A percentile compares a stretch with the other conserved stretches of the same genome.
These are phyloP conservation scores for Hippophae gyantsensis DNA, from an alignment of 306 rosid species.

Conservation along the genomic window DNA sequence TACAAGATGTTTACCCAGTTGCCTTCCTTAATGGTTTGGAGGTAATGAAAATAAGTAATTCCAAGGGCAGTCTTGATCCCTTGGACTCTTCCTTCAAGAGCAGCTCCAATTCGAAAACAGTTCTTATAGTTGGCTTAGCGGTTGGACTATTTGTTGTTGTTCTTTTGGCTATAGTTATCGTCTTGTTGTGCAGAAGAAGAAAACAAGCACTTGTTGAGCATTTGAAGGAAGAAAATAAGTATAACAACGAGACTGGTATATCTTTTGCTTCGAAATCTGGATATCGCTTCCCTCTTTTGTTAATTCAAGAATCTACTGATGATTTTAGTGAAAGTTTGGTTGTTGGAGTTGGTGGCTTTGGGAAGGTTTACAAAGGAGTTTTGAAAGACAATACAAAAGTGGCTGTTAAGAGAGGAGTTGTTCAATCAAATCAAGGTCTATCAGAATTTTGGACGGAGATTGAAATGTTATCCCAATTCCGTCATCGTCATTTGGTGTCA, in stretches of 20 bases:
- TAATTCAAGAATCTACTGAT: constrained; percentile 48
- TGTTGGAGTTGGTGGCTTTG: constrained; percentile 64
- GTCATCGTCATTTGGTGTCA: constrained; percentile 66
- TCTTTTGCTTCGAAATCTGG: constrained; percentile 38
- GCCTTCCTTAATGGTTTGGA: constrained; percentile 59
- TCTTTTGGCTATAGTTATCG: constrained; percentile 17
- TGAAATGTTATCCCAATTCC: constrained; percentile 61
- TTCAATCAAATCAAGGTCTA: constrained; percentile 48
- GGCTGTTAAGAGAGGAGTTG: constrained; percentile 54
- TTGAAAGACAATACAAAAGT: constrained; percentile 46
- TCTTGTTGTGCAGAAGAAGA: constrained; percentile 35
- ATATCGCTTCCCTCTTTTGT: constrained; percentile 40
- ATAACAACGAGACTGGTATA: constrained; percentile 4
- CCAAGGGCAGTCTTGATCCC: constrained; percentile 29
- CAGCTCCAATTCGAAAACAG: constrained; percentile 26
- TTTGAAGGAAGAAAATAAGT: constrained; percentile 21
- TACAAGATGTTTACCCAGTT: constrained; percentile 3
- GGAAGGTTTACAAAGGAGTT: constrained; percentile 60
- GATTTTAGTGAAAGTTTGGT: constrained; percentile 47
- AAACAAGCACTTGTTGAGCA: constrained; percentile 20
- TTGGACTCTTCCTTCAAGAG: constrained; percentile 13
- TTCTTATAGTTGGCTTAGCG: constrained; percentile 31
- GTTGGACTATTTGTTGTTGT: constrained; percentile 26
- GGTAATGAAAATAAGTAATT: constrained; percentile 52
- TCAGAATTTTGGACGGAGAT: constrained; percentile 56